Evolutionary conservation across 306 rosid species (phyloP).

Genomic region (Neltuma alba): DNA sequence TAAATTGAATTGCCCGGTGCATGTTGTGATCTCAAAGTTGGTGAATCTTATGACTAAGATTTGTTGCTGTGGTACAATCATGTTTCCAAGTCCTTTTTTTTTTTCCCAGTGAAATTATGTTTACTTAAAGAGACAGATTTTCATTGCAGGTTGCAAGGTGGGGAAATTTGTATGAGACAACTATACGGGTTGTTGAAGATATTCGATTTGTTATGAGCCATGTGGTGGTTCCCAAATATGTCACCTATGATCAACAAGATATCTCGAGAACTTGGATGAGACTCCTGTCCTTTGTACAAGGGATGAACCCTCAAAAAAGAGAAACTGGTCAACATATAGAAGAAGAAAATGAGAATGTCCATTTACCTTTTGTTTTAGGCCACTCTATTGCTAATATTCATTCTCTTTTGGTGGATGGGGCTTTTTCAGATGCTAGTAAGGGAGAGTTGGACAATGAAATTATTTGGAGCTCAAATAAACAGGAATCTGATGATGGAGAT

Average conservation of each 20-base stretch:
- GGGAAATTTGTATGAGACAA: constrained; percentile 65
- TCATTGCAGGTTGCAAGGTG: constrained; percentile 68
- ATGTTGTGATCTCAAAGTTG: constrained; percentile 7
- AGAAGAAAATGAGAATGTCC: constrained; percentile 82
- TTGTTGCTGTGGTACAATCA: constrained; percentile 14
- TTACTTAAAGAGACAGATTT: constrained; percentile 25
- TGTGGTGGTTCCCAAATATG: constrained; percentile 67
- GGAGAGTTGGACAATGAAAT: constrained; percentile 56
- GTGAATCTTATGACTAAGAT: constrained; percentile 16
- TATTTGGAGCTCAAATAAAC: constrained; percentile 37
- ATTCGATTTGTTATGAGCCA: constrained; percentile 96
- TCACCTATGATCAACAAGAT: constrained; percentile 77
- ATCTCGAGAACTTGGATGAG: constrained; percentile 84
- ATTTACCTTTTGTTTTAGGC: constrained; percentile 71
- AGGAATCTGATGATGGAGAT: constrained; percentile 62
- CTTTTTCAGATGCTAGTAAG: constrained; percentile 63
- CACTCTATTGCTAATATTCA: constrained; percentile 80
- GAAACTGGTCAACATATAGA: constrained; percentile 82
- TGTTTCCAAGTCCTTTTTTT: constrained; percentile 7
- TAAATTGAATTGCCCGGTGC: constrained; percentile 18
- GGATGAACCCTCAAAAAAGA: constrained; percentile 92
- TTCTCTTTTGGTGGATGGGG: constrained; percentile 84
- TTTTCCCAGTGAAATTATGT: neutral
- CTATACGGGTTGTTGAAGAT: constrained; percentile 89
- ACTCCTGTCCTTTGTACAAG: constrained; percentile 86